Evolutionary conservation across 805 yeast genomes (phyloP).

Genomic region (Saturnispora galanensis): DNA sequence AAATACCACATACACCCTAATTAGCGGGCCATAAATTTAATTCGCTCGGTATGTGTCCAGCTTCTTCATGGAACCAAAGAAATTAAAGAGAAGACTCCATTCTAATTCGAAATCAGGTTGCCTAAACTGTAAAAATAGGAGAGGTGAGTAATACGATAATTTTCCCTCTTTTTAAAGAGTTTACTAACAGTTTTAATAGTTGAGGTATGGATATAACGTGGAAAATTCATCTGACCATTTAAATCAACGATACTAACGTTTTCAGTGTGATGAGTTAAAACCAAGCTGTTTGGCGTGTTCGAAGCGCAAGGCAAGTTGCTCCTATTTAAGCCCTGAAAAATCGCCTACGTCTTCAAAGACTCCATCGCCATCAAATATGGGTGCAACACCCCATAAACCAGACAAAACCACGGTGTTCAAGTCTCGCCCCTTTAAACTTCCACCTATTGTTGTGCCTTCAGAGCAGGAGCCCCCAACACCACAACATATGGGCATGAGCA

Average conservation of each 20-base stretch:
- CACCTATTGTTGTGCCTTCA: too few species aligned
- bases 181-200: background rate
- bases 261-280: conserved; percentile 2
- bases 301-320: background rate
- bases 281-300: conserved; percentile 1
- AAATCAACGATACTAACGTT: background rate
- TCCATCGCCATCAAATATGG: background rate
- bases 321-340: background rate
- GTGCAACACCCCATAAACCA: too few species aligned
- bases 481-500: too few species aligned
- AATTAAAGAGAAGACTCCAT: background rate
- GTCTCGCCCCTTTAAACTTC: too few species aligned
- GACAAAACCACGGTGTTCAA: too few species aligned
- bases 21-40: too few species aligned
- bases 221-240: background rate
- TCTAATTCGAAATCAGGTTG: background rate
- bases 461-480: too few species aligned
- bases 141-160: background rate
- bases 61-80: too few species aligned
- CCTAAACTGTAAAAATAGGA: background rate
- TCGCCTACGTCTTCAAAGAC: background rate
- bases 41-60: too few species aligned
- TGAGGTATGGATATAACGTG: background rate
- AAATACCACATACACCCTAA: too few species aligned
- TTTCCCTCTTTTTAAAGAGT: too few species aligned